These are phyloP conservation scores for Pisolithus orientalis DNA, from an alignment of 768 basidiomycete genomes.

Conservation along the genomic window DNA sequence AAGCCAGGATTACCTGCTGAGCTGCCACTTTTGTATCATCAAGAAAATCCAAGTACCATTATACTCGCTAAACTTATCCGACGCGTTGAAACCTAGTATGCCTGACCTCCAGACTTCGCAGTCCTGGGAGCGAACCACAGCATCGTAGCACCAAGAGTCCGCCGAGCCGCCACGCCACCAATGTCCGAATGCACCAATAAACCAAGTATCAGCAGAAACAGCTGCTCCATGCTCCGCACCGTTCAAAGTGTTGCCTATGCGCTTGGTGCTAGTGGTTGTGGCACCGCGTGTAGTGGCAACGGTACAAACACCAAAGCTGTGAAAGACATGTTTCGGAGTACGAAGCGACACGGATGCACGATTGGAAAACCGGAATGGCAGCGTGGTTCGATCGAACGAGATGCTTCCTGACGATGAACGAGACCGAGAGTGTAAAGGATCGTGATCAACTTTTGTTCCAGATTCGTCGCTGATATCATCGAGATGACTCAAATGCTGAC, in stretches of 20 bases:
- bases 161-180: constrained; percentile 88
- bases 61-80: constrained; percentile 64
- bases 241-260: constrained; percentile 35
- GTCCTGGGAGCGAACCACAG: constrained; percentile 55
- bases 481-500: constrained; percentile 84
- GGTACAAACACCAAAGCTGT: constrained; percentile 82
- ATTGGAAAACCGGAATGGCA: constrained; percentile 78
- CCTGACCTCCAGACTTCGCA: constrained; percentile 75
- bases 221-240: constrained; percentile 34
- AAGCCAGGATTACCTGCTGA: constrained; percentile 1
- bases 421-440: constrained; percentile 21
- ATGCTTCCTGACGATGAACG: constrained; percentile 15
- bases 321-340: constrained; percentile 85
- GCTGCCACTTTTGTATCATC: neutral
- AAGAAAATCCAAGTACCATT: constrained; percentile 39
- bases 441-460: constrained; percentile 25
- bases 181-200: constrained; percentile 82
- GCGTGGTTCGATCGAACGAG: constrained; percentile 22
- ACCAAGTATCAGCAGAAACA: constrained; percentile 75
- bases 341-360: constrained; percentile 89
- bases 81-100: constrained; percentile 66
- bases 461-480: constrained; percentile 60
- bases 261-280: constrained; percentile 46
- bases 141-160: constrained; percentile 74
- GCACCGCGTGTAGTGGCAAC: constrained; percentile 48